Evolutionary conservation across 1,284 basidiomycete genomes (phyloP), one percentile per base, ranked within the genome.

Genomic region (Testicularia cyperi): DNA sequence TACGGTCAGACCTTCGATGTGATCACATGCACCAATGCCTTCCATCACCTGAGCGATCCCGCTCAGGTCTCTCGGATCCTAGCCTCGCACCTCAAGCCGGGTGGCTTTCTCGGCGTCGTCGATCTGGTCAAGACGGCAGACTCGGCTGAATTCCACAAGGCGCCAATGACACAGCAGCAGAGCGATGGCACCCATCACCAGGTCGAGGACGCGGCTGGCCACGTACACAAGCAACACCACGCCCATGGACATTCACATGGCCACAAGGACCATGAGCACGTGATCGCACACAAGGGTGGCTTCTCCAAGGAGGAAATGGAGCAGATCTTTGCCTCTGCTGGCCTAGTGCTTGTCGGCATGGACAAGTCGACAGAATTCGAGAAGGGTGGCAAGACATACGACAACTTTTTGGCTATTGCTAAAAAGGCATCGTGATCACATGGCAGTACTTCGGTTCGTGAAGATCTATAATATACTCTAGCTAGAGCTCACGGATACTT

Each of bases 11-110:
- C 28, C 22, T 57, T 58, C 16, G 61, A 64, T 24, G 47, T 64
- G 15, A 44, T 64, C 32, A 51, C 55, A 3, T 64, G 61, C 47
- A 64, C 61, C 6, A 64, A 55, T 18, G 22, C 51, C n/a, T 64
- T 46, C 40, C 61, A 64, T 25, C 61, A 64, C 38, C 39, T 64
- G 6, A 45, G 44, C 25, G 61, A 58, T 27, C 61, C 61, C 2
- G 38, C 28, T 4, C 35, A 36, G 23, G 41, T 55, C 10, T 48
- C 61, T 6, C 40, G 48, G 37, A 41, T 53, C 15, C 40, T 64
- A 6, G 42, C 51, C 2, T 13, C 25, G 2, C 55, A 51, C 22
- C 27, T 64, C 21, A 55, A 52, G 28, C 51, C 51, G 14, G 55
- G 61, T 2, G 61, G 61, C 21, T 33, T 58, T 19, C 20, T 64